These are phyloP conservation scores for Neospora caninum DNA, from an alignment of 169 alveolate species.

Conservation along the genomic window DNA sequence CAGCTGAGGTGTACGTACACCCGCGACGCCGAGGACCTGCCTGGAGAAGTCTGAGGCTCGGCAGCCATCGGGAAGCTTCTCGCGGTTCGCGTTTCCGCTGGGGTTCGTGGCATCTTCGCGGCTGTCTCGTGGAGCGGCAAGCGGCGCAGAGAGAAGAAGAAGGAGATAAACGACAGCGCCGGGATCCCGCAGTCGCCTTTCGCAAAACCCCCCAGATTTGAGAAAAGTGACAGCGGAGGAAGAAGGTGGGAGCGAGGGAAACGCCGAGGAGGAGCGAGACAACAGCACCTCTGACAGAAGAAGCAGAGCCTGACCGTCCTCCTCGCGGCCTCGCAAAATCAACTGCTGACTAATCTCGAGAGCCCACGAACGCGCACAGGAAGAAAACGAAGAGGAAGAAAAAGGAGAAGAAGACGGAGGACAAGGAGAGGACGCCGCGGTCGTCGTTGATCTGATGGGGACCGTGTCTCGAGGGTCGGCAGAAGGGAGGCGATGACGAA, in stretches of 20 bases:
- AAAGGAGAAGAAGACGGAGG: background rate
- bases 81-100: background rate
- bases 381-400: background rate
- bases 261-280: background rate
- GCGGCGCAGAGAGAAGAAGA: background rate
- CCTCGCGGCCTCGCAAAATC: background rate
- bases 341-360: background rate
- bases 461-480: background rate
- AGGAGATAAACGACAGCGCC: background rate
- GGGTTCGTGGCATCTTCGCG: background rate
- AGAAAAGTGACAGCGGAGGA: background rate
- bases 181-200: background rate
- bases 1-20: background rate
- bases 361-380: background rate
- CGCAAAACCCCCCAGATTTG: background rate
- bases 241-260: background rate
- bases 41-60: conserved; percentile 15
- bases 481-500: conserved; percentile 9
- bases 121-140: background rate
- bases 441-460: background rate
- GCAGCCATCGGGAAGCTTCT: background rate
- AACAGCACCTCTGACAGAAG: background rate
- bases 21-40: background rate
- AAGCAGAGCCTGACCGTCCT: background rate
- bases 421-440: background rate